phyloP scores from a whole-genome alignment of 2,329 filamentous ascomycete genomes.

The Exophiala xenobiotica region DNA sequence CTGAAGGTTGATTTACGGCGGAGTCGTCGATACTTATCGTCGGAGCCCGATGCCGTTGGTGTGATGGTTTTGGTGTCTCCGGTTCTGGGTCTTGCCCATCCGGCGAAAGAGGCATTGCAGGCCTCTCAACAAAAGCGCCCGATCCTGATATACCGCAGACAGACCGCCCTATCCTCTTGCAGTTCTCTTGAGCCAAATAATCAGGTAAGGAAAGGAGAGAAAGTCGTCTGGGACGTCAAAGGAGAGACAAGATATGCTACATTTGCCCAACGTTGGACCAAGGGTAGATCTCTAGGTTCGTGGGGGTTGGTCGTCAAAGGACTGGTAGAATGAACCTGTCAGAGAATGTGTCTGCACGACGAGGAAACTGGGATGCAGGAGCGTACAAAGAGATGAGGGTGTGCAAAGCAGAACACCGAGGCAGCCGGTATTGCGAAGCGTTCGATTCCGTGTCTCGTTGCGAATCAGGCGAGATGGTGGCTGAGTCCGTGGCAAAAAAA shows the following conservation, averaged over 20 bases:
- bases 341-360: background rate
- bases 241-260: background rate
- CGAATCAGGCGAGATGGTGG: background rate
- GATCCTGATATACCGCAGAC: background rate
- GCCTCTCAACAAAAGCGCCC: background rate
- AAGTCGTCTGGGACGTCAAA: background rate
- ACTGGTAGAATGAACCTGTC: background rate
- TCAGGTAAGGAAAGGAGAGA: background rate
- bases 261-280: background rate
- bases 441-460: no score
- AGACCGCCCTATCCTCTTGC: slow-evolving; percentile 1
- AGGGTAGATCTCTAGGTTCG: background rate
- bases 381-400: background rate
- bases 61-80: slow-evolving; percentile 12
- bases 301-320: background rate
- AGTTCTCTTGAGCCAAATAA: background rate
- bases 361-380: background rate
- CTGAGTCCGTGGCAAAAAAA: background rate
- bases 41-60: slow-evolving; percentile 41
- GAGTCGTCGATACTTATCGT: slow-evolving; percentile 60
- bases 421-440: background rate
- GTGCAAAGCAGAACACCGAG: background rate
- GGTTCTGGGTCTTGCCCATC: slow-evolving; percentile 18
- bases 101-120: slow-evolving; percentile 15
- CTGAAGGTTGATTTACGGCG: slow-evolving; percentile 35